A percentile compares a stretch with the other conserved stretches of the same genome.
phyloP scores from a whole-genome alignment of 192 early-diverging fungal species.

The Chytriomyces sp. region DNA sequence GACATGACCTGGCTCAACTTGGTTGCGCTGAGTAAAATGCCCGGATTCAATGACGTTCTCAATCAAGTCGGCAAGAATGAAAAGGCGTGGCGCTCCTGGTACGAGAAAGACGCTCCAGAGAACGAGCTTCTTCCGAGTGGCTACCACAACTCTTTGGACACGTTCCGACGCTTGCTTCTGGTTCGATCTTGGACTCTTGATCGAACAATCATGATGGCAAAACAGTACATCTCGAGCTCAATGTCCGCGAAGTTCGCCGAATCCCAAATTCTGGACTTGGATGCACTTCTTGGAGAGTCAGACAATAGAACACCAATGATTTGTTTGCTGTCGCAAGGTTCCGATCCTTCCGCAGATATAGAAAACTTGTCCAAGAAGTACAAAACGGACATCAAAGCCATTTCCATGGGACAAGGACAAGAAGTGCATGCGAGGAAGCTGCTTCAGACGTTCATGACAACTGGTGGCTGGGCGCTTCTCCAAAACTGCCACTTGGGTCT shows the following conservation, averaged over 20 bases:
- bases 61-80: slow-evolving; percentile 73
- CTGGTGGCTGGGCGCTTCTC: slow-evolving; percentile 67
- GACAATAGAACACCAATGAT: slow-evolving; percentile 71
- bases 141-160: slow-evolving; percentile 64
- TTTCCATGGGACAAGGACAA: slow-evolving; percentile 74
- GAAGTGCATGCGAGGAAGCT: slow-evolving; percentile 70
- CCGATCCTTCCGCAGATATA: slow-evolving; percentile 70
- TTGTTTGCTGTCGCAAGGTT: slow-evolving; percentile 66
- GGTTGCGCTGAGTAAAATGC: slow-evolving; percentile 66
- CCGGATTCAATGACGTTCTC: slow-evolving; percentile 65
- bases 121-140: slow-evolving; percentile 66
- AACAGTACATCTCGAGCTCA: slow-evolving; percentile 67
- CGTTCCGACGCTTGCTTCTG: slow-evolving; percentile 63
- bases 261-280: slow-evolving; percentile 71
- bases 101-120: slow-evolving; percentile 69
- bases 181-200: slow-evolving; percentile 68
- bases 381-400: slow-evolving; percentile 71
- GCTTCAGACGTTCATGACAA: slow-evolving; percentile 64
- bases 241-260: slow-evolving; percentile 58
- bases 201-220: slow-evolving; percentile 68
- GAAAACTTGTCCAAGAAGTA: slow-evolving; percentile 68
- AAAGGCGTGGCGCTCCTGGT: slow-evolving; percentile 69
- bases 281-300: slow-evolving; percentile 61
- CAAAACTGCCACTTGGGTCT: slow-evolving; percentile 73
- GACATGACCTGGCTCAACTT: slow-evolving; percentile 73